Evolutionary conservation across 2,329 filamentous ascomycete genomes (phyloP), one percentile per base, ranked within the genome.

Genomic region (Teratosphaeria pseudoeucalypti): DNA sequence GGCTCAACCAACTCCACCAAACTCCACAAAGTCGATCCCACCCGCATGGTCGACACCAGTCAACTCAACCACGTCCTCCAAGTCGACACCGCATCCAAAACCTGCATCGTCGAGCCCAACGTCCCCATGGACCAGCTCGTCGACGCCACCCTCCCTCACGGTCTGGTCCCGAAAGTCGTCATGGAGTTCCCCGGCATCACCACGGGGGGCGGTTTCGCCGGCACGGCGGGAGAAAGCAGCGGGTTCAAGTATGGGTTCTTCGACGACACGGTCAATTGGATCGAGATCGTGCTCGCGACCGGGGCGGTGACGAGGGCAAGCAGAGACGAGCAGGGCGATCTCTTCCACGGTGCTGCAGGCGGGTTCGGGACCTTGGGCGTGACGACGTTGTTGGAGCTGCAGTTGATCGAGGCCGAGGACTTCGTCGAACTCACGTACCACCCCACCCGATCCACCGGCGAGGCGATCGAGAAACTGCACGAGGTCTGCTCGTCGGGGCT

Each of bases 131-230:
- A 87, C 60, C 74, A 74, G 0, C 76, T 89, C 1, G 80, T 88
- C 0, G 77, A 81, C 57, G 82, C 79, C 1, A 84, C 84, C 0
- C 65, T 85, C 54, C 70, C 73, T 4, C 68, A 82, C 55, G 81
- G 81, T 0, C 73, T 88, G 0, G 72, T 89, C 0, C 85, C 81
- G 0, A 81, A 80, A 0, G 84, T 89, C 0, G 84, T 89, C 3
- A 87, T 88, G 82, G 86, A 89, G 65, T 85, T 89, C 56, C 85
- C 85, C 0, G 84, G 84, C 0, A 89, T 88, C 62, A 89, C 86
- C 0, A 82, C 81, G 0, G 86, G 85, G 14, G 85, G 86, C 2
- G 85, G 83, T 0, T 86, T 84, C 67, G 78, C 82, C 0, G 0
- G 85, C 84, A 87, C 85, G 0, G 81, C 82, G 0, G 85, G 85